Evolutionary conservation across 2,329 filamentous ascomycete species (phyloP), one percentile per base, ranked within the genome.

Genomic region (Nemania diffusa): DNA sequence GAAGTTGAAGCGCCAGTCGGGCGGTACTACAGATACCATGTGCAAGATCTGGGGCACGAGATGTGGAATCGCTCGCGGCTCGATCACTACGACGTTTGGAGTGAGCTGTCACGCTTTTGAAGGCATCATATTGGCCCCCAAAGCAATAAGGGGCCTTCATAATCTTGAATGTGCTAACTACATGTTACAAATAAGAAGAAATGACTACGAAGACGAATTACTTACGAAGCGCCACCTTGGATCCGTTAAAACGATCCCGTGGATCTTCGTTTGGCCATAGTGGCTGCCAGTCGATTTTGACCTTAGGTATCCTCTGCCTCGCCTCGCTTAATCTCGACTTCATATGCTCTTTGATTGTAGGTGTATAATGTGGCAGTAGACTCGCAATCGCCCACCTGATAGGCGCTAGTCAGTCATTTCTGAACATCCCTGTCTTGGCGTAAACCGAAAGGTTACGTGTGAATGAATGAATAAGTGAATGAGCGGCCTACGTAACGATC

Each of bases 1-100:
- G 73, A 87, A 85, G 68, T 84, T 73, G 73, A 87, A 85, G 51
- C 81, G 82, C 85, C 85, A 87, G 72, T 87, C 85, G 6, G 83
- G 81, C 1, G 84, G 84, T 1, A 85, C 82, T 24, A 86, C 83
- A 3, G 81, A 77, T 37, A 84, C 82, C 81, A 86, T 85, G 76
- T 86, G 84, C 46, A 85, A 76, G 27, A 86, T 78, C 64, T 83
- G 81, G 2, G 84, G 83, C 0, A 82, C 82, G 3, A 86, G 81
- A 70, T 84, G 82, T 15, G 84, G 80, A 15, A 85, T 72, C 1
- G 81, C 79, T 5, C 83, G 80, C 15, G 81, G 79, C 76, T 86
- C 84, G 71, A 87, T 82, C n/a, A 87, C 60, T 63, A 29, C 17
- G 20, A 15, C 17, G 17, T 11, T 50, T 8, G 26, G n/a, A 5